Evolutionary conservation across 805 yeast species (phyloP), one percentile per base, ranked within the genome.

Genomic region (Kodamaea jinghongensis): DNA sequence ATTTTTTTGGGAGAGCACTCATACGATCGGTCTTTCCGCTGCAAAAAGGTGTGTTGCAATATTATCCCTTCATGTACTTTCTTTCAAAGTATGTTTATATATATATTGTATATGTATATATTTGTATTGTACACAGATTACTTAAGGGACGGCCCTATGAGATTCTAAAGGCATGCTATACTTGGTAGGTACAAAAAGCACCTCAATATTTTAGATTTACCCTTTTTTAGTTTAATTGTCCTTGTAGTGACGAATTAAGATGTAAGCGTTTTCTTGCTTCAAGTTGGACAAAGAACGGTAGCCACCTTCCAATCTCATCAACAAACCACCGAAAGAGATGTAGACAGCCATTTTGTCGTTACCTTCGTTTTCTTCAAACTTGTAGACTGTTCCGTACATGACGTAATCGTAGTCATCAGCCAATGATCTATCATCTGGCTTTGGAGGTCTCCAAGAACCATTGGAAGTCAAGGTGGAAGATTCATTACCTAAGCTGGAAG

Each of bases 401-500:
- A 93, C 98, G 55, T 93, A 93, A 63, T 91, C 98, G 69, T 89
- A 91, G 58, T 93, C 98, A 61, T 91, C 97, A 50, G 96, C 96
- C 54, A 91, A 73, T 4, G 95, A 78, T 56, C 83, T 78, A 51
- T 89, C 96, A 43, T 83, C 86, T 9, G 85, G 76, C 63, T 77
- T 85, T 32, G 96, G 95, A 6, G 86, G 88, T 60, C 89, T 76
- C 90, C 91, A 84, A 17, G 85, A 77, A 13, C 84, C 83, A 49
- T 79, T 71, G 17, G 75, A 65, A 10, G 61, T 73, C 58, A 55
- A 69, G 72, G 45, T 68, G 46, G 58, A 60, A 4, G 65, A 51
- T 27, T 76, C 76, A 34, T 70, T 70, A 26, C 75, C 75, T 42
- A 91, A 71, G 2, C 89, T 72, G 16, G 90, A 83, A 6, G 97